A percentile compares a stretch with the other conserved stretches of the same genome.
Conservation (phyloP, 192 early-diverging fungal genomes). For the Dissophora globulifera region DNA sequence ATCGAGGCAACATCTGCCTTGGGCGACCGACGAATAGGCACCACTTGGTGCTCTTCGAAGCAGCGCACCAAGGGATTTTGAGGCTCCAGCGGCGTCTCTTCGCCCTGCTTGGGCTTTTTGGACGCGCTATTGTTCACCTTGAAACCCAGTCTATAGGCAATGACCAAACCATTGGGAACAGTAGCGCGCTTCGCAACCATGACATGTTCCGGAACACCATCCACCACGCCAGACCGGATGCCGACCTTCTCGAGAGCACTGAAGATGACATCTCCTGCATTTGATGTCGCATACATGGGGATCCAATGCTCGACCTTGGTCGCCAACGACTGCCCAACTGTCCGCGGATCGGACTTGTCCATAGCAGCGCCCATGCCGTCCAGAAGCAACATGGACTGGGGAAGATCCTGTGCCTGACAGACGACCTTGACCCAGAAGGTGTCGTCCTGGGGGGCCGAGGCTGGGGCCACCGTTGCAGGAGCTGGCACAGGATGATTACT, state of each 20-base stretch:
- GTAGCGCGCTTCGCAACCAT: slow-evolving; percentile 32
- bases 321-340: slow-evolving; percentile 29
- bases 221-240: slow-evolving; percentile 57
- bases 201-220: slow-evolving; percentile 52
- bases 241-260: slow-evolving; percentile 64
- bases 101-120: slow-evolving; percentile 22
- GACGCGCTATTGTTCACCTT: slow-evolving; percentile 15
- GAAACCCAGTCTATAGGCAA: slow-evolving; percentile 37
- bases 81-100: slow-evolving; percentile 28
- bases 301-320: slow-evolving; percentile 56
- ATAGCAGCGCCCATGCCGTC: slow-evolving; percentile 41
- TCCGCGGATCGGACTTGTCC: slow-evolving; percentile 32
- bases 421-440: slow-evolving; percentile 52
- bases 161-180: slow-evolving; percentile 38
- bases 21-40: slow-evolving; percentile 32
- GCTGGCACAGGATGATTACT: not conserved
- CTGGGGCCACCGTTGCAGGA: slow-evolving; percentile 35
- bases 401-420: slow-evolving; percentile 49
- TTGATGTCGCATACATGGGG: slow-evolving; percentile 54
- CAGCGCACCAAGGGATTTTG: slow-evolving; percentile 21
- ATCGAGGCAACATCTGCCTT: slow-evolving; percentile 53
- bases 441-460: slow-evolving; percentile 43
- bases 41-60: slow-evolving; percentile 40
- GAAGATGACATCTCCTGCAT: slow-evolving; percentile 60
- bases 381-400: slow-evolving; percentile 40